A percentile compares a stretch with the other conserved stretches of the same genome.
These are phyloP conservation scores for Geranomyces michiganensis DNA, from an alignment of 192 early-diverging fungal genomes.

Conservation along the genomic window DNA sequence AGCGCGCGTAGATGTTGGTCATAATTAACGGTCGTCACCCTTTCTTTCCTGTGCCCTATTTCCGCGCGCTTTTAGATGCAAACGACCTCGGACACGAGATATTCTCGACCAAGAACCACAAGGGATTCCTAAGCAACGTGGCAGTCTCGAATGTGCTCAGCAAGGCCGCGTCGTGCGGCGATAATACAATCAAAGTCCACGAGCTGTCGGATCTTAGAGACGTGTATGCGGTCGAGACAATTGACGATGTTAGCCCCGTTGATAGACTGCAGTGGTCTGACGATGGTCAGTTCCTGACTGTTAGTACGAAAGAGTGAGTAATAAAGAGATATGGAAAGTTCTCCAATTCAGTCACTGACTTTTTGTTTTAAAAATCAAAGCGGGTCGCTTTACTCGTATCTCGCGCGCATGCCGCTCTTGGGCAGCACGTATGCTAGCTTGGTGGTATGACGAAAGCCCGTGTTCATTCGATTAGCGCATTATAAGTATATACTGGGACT, in stretches of 20 bases:
- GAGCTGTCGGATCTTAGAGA: slow-evolving; percentile 55
- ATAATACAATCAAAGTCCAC: slow-evolving; percentile 52
- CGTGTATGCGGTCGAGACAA: slow-evolving; percentile 49
- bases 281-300: slow-evolving; percentile 55
- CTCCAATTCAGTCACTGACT: too few relatives aligned
- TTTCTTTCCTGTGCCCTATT: too few relatives aligned
- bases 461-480: neutral
- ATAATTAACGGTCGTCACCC: too few relatives aligned
- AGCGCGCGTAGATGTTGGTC: too few relatives aligned
- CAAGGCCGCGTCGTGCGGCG: slow-evolving; percentile 52
- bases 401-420: slow-evolving; percentile 44
- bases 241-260: slow-evolving; percentile 49
- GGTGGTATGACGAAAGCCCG: slow-evolving; percentile 30
- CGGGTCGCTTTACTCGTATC: slow-evolving; percentile 46
- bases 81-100: slow-evolving; percentile 54
- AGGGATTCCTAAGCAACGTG: slow-evolving; percentile 43
- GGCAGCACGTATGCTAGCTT: slow-evolving; percentile 33
- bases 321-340: slow-evolving; percentile 5
- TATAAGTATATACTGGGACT: too few relatives aligned
- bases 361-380: slow-evolving; percentile 8
- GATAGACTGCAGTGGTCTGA: slow-evolving; percentile 48
- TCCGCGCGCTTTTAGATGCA: slow-evolving; percentile 17
- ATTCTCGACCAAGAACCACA: slow-evolving; percentile 49
- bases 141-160: slow-evolving; percentile 41
- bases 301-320: slow-evolving; percentile 44